These are phyloP conservation scores for Colletotrichum shisoi DNA, from an alignment of 2,329 filamentous ascomycete species.

Conservation along the genomic window DNA sequence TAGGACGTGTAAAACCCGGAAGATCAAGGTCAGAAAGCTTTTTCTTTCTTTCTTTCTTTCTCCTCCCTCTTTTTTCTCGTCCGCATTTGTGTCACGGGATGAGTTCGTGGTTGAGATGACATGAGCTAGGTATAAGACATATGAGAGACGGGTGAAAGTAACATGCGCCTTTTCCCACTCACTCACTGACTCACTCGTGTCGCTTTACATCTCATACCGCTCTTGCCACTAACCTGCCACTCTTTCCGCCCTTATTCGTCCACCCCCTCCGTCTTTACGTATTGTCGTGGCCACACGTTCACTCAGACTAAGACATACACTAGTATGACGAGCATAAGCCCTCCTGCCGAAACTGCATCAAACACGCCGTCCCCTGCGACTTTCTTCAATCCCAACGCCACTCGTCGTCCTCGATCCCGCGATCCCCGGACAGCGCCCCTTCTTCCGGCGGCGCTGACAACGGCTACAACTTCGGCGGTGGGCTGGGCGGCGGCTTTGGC, in stretches of 20 bases:
- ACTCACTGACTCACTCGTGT: not conserved
- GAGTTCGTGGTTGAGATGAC: not conserved
- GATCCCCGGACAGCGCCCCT: constrained; percentile 26
- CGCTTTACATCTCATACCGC: not conserved
- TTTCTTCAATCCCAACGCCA: constrained; percentile 40
- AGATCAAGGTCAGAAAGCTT: constrained; percentile 52
- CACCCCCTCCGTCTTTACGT: not conserved
- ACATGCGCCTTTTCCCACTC: not conserved
- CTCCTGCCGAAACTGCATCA: constrained; percentile 44
- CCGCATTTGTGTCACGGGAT: not conserved
- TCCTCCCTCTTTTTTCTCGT: not conserved
- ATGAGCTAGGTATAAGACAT: constrained; percentile 1
- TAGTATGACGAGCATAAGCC: constrained; percentile 45
- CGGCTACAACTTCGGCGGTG: constrained; percentile 11
- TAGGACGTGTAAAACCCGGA: constrained; percentile 63
- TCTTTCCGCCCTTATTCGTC: not conserved
- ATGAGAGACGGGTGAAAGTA: constrained; percentile 1
- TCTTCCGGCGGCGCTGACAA: constrained; percentile 18
- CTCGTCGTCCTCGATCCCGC: constrained; percentile 28
- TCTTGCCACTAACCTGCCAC: not conserved
- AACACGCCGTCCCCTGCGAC: constrained; percentile 44
- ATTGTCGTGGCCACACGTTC: not conserved
- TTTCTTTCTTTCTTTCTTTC: not conserved
- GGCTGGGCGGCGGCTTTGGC: constrained; percentile 14
- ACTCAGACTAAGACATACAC: constrained; percentile 2